Conservation (phyloP, 2,329 filamentous ascomycete species). For the Stachybotrys echinatus region DNA sequence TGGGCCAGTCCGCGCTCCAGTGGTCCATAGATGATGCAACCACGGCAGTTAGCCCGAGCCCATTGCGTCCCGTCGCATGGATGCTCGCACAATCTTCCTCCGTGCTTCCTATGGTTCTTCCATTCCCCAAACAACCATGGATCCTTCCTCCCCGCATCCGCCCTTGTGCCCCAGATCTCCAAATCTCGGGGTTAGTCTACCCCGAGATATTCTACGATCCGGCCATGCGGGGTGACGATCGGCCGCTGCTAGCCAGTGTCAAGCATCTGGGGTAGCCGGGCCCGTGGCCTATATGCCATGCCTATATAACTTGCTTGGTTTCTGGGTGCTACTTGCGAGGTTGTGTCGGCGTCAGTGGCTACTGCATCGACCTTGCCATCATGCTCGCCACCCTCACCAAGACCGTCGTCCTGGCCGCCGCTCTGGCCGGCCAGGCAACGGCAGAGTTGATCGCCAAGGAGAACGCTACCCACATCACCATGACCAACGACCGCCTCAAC, state of each 20-base stretch:
- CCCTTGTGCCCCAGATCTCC: neutral
- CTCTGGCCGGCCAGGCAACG: neutral
- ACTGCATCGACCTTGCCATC: neutral
- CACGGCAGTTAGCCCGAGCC: too few species aligned
- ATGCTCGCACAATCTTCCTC: too few species aligned
- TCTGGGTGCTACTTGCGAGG: neutral
- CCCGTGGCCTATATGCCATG: neutral
- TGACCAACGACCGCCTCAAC: conserved; percentile 10
- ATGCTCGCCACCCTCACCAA: neutral
- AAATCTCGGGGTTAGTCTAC: neutral
- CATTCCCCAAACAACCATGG: too few species aligned
- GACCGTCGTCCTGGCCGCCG: conserved; percentile 1
- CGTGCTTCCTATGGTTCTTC: too few species aligned
- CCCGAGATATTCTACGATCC: neutral
- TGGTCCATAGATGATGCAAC: too few species aligned
- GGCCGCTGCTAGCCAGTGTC: neutral
- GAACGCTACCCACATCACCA: conserved; percentile 12
- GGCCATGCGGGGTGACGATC: neutral
- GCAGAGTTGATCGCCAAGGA: conserved; percentile 8
- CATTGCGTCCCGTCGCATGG: too few species aligned
- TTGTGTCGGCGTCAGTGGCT: neutral
- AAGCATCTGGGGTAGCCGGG: neutral
- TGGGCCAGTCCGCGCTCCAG: too few species aligned
- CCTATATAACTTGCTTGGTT: neutral
- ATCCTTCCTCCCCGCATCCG: too few species aligned